phyloP scores from a whole-genome alignment of 805 yeast genomes.

The Starmera caribaea region DNA sequence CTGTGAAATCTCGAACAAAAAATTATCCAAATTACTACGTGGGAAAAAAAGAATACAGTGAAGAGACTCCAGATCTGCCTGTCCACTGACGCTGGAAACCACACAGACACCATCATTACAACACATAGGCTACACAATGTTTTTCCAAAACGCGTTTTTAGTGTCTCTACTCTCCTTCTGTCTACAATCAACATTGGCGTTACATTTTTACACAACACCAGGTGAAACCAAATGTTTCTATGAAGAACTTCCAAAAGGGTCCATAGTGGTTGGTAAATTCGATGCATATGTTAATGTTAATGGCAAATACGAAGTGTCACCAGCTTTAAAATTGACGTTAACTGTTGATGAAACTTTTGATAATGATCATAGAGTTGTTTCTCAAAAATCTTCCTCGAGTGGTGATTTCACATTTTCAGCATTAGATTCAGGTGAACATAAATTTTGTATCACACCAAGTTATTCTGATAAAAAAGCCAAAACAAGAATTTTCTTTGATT shows the following conservation, averaged over 20 bases:
- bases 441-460: conserved; percentile 60
- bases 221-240: conserved; percentile 75
- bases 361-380: conserved; percentile 66
- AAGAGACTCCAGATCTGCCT: too few species aligned
- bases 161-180: too few species aligned
- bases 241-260: conserved; percentile 67
- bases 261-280: conserved; percentile 74
- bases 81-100: too few species aligned
- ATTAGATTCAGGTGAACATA: conserved; percentile 76
- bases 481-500: conserved; percentile 67
- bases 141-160: too few species aligned
- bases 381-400: conserved; percentile 48
- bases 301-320: conserved; percentile 40
- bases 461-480: conserved; percentile 31
- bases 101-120: too few species aligned
- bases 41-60: too few species aligned
- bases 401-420: conserved; percentile 79
- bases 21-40: too few species aligned
- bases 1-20: too few species aligned
- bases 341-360: conserved; percentile 80
- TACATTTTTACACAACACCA: conserved; percentile 74
- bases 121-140: too few species aligned
- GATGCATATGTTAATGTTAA: conserved; percentile 51
- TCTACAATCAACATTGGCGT: conserved; percentile 1
- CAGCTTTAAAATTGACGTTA: conserved; percentile 51